Conservation (phyloP, 345 rosid genomes). For the Citrus sinensis region DVS_A1.0 CM039163.1:46799501-46800000, state of each 20-base stretch:
- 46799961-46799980: background rate
- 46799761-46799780: background rate
- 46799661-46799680: background rate
- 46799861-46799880: background rate
- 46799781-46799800: background rate
- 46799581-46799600: slow-evolving; percentile 9
- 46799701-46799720: background rate
- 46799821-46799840: background rate
- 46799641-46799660: background rate
- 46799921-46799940: background rate
- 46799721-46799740: background rate
- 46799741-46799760: background rate
- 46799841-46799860: background rate
- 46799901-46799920: background rate
- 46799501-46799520: slow-evolving; percentile 17
- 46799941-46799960: background rate
- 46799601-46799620: background rate
- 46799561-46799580: slow-evolving; percentile 11
- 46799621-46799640: background rate
- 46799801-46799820: background rate
- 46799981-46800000: background rate
- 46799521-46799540: slow-evolving; percentile 16
- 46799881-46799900: background rate
- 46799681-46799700: background rate
- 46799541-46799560: slow-evolving; percentile 19